A percentile compares a stretch with the other conserved stretches of the same genome.
These are phyloP conservation scores for Zea luxurians DNA, from an alignment of 176 grass and related monocot species.

Conservation along the genomic window DNA sequence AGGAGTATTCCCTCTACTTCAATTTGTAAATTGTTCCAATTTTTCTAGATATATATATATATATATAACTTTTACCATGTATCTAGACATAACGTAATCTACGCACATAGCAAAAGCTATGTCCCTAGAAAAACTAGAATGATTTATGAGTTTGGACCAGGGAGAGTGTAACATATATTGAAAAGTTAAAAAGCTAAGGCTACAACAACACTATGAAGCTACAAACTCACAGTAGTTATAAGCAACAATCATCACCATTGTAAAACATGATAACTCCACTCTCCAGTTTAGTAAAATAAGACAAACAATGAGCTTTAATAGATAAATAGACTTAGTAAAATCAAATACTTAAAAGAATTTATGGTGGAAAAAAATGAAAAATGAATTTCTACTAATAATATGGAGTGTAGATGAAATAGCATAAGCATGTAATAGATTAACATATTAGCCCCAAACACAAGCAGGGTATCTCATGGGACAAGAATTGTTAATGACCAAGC, in stretches of 20 bases:
- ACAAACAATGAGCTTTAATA: not conserved
- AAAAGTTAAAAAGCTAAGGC: too few relatives aligned
- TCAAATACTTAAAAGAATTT: not conserved
- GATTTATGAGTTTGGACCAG: too few relatives aligned
- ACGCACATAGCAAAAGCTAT: too few relatives aligned
- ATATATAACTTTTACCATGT: too few relatives aligned
- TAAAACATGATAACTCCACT: slow-evolving; percentile 7
- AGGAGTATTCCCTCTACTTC: not conserved
- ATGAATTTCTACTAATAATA: slow-evolving; percentile 4
- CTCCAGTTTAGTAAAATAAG: slow-evolving; percentile 28
- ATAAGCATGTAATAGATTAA: slow-evolving; percentile 15
- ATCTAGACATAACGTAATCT: too few relatives aligned
- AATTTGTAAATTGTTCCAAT: too few relatives aligned
- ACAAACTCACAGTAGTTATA: slow-evolving; percentile 25
- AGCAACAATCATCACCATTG: not conserved
- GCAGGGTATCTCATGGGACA: not conserved
- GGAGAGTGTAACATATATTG: too few relatives aligned
- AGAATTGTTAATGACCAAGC: not conserved
- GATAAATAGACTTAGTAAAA: not conserved
- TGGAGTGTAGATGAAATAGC: slow-evolving; percentile 27
- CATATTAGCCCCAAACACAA: not conserved
- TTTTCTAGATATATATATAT: too few relatives aligned
- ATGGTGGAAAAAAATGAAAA: not conserved
- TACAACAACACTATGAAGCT: not conserved
- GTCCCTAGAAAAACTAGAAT: too few relatives aligned